Evolutionary conservation across 257 asterid species (phyloP), one percentile per base, ranked within the genome.

Genomic region (Lavandula angustifolia): DNA sequence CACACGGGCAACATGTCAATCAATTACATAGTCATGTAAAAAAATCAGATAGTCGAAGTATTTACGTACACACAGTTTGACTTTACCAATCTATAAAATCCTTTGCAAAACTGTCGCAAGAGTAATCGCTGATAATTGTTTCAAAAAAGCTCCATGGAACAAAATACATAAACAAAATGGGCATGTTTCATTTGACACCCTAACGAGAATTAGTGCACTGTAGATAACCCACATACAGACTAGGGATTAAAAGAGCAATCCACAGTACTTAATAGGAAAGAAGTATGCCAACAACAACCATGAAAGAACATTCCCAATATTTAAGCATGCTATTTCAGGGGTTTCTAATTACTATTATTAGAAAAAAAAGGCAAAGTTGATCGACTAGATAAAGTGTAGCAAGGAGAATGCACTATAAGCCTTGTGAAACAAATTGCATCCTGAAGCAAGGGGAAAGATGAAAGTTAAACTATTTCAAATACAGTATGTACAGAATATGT

Each of bases 401-500:
- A 46, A 10, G 55, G 29, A 43, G 9, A 7, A 53, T 31, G 8
- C 35, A 9, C 18, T 9, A 14, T 41, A 41, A 14, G 41, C 31
- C 9, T n/a, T 14, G 8, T 9, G 60, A 67, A 73, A n/a, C 62
- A 18, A 62, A 27, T 29, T 51, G 11, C 27, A 37, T 9, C 6
- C 56, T 38, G 51, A 52, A 7, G 43, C 47, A 46, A 48, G 34
- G 56, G 64, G 46, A 55, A n/a, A 40, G 37, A n/a, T 34, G 7
- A 11, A 14, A 58, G n/a, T 49, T n/a, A 27, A 29, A 46, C 50
- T 33, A 63, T 47, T 13, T 29, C 42, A 63, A 13, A 27, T 10
- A 70, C 55, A 67, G n/a, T 29, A 44, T 22, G 54, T 32, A 49
- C 18, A 70, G 60, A 42, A 44, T 12, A 69, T 62, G 69, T 54